Conservation (phyloP, 345 rosid genomes). For the Gossypium thurberi region DNA sequence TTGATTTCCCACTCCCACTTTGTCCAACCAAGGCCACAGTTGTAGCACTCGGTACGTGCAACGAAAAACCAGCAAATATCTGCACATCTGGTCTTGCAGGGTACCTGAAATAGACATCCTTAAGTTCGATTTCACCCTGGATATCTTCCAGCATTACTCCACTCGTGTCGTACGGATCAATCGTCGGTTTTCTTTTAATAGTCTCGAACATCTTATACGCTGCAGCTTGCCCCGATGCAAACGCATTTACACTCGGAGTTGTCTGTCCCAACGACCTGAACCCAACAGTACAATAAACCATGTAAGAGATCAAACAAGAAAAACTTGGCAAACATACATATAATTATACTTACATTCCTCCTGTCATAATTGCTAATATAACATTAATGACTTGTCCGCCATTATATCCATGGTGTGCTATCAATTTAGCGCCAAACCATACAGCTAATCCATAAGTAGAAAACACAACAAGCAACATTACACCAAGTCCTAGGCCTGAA, state of each 20-base stretch:
- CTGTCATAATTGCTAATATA: constrained; percentile 55
- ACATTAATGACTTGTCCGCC: constrained; percentile 75
- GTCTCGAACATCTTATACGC: constrained; percentile 73
- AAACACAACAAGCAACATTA: constrained; percentile 37
- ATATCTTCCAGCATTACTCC: constrained; percentile 44
- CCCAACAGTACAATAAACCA: neutral
- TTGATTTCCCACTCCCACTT: constrained; percentile 77
- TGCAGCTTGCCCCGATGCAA: constrained; percentile 65
- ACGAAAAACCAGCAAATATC: constrained; percentile 56
- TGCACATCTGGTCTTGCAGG: constrained; percentile 70
- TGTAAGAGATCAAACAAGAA: neutral
- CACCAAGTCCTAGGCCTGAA: constrained; percentile 67
- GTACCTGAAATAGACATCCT: constrained; percentile 53
- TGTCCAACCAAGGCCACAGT: constrained; percentile 71
- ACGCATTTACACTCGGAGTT: constrained; percentile 54
- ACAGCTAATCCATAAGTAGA: constrained; percentile 53
- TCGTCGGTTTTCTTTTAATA: constrained; percentile 42
- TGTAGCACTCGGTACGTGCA: constrained; percentile 43
- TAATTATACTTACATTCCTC: constrained; percentile 58
- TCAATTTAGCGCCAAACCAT: constrained; percentile 70
- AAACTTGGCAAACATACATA: neutral
- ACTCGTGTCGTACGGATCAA: constrained; percentile 41
- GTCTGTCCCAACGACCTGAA: constrained; percentile 60
- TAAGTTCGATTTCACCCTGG: constrained; percentile 51
- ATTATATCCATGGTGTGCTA: constrained; percentile 53